phyloP scores from a whole-genome alignment of 208 protist species.

The Wallacemonas sp. region DNA sequence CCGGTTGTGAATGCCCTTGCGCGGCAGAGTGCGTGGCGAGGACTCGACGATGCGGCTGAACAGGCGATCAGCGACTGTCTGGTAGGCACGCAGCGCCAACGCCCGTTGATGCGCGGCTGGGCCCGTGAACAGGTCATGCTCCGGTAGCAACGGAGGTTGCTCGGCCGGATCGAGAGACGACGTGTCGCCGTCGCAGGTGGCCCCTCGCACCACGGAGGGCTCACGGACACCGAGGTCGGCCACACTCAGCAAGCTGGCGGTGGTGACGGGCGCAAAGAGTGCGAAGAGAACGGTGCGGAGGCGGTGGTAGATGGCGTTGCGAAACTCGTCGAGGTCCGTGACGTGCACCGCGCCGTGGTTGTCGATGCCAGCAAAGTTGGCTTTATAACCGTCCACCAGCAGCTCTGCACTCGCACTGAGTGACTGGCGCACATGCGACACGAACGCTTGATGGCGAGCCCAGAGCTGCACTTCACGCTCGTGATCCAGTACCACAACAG shows the following conservation, averaged over 20 bases:
- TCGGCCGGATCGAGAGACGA: no score
- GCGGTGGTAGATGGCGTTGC: slow-evolving; percentile 47
- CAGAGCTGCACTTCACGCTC: slow-evolving; percentile 27
- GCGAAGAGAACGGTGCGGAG: slow-evolving; percentile 36
- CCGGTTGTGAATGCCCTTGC: slow-evolving; percentile 65
- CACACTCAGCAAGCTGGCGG: not conserved
- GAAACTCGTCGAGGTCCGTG: slow-evolving; percentile 59
- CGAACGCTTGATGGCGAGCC: slow-evolving; percentile 54
- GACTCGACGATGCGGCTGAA: not conserved
- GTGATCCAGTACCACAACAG: slow-evolving; percentile 10
- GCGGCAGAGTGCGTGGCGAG: slow-evolving; percentile 9
- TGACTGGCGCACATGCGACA: slow-evolving; percentile 24
- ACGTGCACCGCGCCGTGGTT: slow-evolving; percentile 49
- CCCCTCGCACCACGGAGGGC: not conserved
- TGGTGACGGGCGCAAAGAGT: slow-evolving; percentile 17
- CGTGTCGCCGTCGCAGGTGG: no score
- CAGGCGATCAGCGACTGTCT: slow-evolving; percentile 2
- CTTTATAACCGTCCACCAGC: slow-evolving; percentile 58
- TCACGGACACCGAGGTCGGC: not conserved
- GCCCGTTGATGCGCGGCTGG: slow-evolving; percentile 2
- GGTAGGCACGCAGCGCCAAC: not conserved
- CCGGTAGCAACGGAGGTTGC: not conserved
- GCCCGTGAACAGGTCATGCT: slow-evolving; percentile 6
- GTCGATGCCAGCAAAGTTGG: slow-evolving; percentile 49
- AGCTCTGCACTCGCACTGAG: slow-evolving; percentile 28